Percentiles rank a stretch among this genome's conserved stretches.
These are phyloP conservation scores for Globisporangium recalcitrans DNA, from an alignment of 352 stramenopile species.

Conservation along the genomic window DNA sequence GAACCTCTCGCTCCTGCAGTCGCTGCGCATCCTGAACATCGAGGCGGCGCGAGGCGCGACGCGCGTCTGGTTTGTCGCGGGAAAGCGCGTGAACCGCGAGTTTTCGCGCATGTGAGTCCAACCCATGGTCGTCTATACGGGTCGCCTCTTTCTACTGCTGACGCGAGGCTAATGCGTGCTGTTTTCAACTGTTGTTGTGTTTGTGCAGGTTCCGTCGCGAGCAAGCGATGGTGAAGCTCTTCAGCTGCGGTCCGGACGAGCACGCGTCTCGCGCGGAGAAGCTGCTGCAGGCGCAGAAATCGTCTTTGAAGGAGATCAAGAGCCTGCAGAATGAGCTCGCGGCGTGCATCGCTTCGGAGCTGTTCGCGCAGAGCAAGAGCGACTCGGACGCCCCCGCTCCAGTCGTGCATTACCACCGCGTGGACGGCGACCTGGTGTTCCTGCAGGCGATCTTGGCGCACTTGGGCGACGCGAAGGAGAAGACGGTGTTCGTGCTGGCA, in stretches of 20 bases:
- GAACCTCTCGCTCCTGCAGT: constrained; percentile 47
- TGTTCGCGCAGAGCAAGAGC: constrained; percentile 24
- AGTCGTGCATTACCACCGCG: constrained; percentile 53
- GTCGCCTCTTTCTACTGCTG: too few species aligned
- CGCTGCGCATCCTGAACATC: constrained; percentile 66
- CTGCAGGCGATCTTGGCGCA: constrained; percentile 49
- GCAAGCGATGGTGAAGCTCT: constrained; percentile 61
- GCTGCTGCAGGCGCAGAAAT: constrained; percentile 57
- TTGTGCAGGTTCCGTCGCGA: constrained; percentile 43
- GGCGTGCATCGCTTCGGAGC: constrained; percentile 34
- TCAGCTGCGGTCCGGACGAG: constrained; percentile 61
- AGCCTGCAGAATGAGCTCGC: constrained; percentile 67
- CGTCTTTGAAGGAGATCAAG: constrained; percentile 61
- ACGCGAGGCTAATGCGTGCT: background rate
- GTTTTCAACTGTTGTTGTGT: background rate
- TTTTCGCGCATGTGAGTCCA: constrained; percentile 52
- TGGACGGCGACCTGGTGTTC: constrained; percentile 63
- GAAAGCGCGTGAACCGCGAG: constrained; percentile 70
- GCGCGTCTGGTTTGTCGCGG: constrained; percentile 83
- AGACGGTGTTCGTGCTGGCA: constrained; percentile 30
- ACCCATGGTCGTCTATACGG: background rate
- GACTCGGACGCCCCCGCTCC: constrained; percentile 8
- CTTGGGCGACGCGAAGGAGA: constrained; percentile 39
- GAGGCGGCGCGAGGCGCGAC: constrained; percentile 61
- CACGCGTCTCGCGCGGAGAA: constrained; percentile 64